Conservation (phyloP, 1,284 basidiomycete species). For the Leccinum griseonigrum region DNA sequence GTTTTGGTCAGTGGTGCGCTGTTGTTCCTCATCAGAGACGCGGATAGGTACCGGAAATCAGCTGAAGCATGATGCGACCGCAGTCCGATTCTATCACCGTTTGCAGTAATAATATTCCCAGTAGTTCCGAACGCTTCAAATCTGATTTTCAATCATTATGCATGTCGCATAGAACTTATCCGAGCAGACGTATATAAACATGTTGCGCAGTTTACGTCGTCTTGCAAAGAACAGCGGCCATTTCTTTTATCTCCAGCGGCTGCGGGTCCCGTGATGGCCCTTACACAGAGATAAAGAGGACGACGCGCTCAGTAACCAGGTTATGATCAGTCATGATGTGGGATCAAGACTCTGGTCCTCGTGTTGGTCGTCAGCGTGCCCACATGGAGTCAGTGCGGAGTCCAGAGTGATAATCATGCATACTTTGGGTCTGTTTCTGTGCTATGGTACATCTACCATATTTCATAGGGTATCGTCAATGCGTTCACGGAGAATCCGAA, state of each 20-base stretch:
- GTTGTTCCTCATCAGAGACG: slow-evolving; percentile 25
- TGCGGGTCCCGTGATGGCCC: background rate
- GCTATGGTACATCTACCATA: background rate
- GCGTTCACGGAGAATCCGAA: background rate
- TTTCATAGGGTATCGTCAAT: background rate
- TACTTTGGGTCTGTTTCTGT: background rate
- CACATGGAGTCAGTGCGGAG: background rate
- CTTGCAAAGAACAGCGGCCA: background rate
- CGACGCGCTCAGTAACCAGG: background rate
- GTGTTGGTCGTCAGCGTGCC: background rate
- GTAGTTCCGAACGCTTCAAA: too few relatives aligned
- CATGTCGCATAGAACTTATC: background rate
- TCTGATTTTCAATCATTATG: background rate
- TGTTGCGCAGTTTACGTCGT: background rate
- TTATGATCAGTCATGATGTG: background rate
- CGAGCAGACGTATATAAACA: background rate
- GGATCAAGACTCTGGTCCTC: background rate
- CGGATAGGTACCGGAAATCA: slow-evolving; percentile 14
- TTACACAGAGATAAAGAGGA: background rate
- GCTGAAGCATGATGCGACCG: slow-evolving; percentile 1
- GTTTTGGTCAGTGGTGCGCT: slow-evolving; percentile 10
- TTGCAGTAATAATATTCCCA: background rate
- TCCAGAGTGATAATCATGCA: background rate
- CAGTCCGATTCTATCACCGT: background rate
- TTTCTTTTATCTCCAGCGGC: background rate